Conservation (phyloP, 208 protist species). For the Leishmania turanica region DNA sequence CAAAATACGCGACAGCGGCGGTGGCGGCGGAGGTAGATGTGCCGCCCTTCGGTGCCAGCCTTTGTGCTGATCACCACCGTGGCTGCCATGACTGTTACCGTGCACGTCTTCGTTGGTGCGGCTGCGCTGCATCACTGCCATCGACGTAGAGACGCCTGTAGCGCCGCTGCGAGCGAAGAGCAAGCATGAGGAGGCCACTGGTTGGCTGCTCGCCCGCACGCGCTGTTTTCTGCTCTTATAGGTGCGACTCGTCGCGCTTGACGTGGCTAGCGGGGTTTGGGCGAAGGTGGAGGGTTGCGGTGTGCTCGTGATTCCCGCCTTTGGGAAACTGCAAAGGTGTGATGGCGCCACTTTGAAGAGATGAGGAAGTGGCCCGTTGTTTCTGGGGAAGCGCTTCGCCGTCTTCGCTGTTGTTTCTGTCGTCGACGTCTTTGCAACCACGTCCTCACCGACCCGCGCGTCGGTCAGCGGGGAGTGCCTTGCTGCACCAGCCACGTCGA, state of each 20-base stretch:
- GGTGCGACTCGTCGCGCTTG: not conserved
- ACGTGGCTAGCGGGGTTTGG: not conserved
- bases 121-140: not conserved
- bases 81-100: not conserved
- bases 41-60: not conserved
- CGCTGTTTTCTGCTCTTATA: not conserved
- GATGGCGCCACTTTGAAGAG: not conserved
- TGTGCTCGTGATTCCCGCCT: not conserved
- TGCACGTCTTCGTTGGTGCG: not conserved
- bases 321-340: not conserved
- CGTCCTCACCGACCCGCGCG: too few relatives aligned
- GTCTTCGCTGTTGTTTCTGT: not conserved
- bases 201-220: not conserved
- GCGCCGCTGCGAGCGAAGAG: not conserved
- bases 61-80: not conserved
- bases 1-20: conserved; percentile 16
- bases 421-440: too few relatives aligned
- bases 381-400: not conserved
- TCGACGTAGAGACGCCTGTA: not conserved
- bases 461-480: too few relatives aligned
- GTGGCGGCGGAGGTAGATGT: conserved; percentile 10
- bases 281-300: not conserved
- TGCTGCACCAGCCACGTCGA: not conserved
- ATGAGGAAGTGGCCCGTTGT: not conserved
- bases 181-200: not conserved